Conservation (phyloP, 805 yeast genomes). For the Yarrowia deformans region DNA sequence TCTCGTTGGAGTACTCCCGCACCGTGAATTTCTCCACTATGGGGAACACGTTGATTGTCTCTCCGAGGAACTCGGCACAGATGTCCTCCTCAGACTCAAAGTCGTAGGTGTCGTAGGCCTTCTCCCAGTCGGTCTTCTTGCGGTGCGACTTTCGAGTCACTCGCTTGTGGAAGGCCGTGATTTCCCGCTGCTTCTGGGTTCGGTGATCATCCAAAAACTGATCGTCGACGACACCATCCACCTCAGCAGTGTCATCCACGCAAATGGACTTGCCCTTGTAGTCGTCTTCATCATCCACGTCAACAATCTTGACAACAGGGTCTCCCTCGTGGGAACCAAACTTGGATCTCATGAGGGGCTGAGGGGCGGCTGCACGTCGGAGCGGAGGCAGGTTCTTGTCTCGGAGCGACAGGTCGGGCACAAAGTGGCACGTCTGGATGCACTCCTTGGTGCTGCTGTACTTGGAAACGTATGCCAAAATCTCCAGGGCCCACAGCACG, state of each 20-base stretch:
- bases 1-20: slow-evolving; percentile 71
- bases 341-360: slow-evolving; percentile 37
- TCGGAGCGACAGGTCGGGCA: slow-evolving; percentile 67
- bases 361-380: slow-evolving; percentile 39
- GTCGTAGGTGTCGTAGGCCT: slow-evolving; percentile 49
- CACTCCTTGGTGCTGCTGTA: slow-evolving; percentile 79
- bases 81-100: slow-evolving; percentile 49
- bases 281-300: slow-evolving; percentile 42
- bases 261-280: slow-evolving; percentile 40
- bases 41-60: slow-evolving; percentile 73
- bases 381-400: slow-evolving; percentile 46
- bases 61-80: slow-evolving; percentile 58
- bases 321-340: slow-evolving; percentile 36
- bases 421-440: slow-evolving; percentile 76
- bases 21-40: slow-evolving; percentile 90
- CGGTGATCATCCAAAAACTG: slow-evolving; percentile 37
- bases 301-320: slow-evolving; percentile 37
- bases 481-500: slow-evolving; percentile 89
- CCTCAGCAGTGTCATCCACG: slow-evolving; percentile 29
- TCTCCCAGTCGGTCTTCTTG: slow-evolving; percentile 31
- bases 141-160: slow-evolving; percentile 29
- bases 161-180: slow-evolving; percentile 33
- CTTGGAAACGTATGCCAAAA: slow-evolving; percentile 91
- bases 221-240: slow-evolving; percentile 33
- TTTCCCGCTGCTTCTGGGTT: slow-evolving; percentile 33